Percentiles rank a stretch among this genome's conserved stretches.
Evolutionary conservation across 306 rosid species (phyloP).

Genomic region (Nissolia schottii): DNA sequence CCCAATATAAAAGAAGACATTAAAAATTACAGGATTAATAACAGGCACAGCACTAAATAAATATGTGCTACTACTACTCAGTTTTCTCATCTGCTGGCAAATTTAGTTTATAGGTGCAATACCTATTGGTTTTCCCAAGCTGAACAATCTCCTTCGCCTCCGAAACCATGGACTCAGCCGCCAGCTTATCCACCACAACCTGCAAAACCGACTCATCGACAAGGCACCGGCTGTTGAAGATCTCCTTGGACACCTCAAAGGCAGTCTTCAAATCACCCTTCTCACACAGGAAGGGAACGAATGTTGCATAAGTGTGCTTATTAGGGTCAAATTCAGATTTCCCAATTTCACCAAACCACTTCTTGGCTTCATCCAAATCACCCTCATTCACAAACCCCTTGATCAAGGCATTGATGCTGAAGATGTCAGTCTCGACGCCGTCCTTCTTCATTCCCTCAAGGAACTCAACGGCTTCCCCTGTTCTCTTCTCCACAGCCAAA

Average conservation of each 20-base stretch:
- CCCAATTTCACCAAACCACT: conserved; percentile 50
- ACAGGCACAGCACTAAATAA: not conserved
- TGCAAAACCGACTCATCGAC: conserved; percentile 47
- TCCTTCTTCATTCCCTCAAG: conserved; percentile 43
- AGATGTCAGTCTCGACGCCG: conserved; percentile 50
- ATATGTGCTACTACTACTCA: not conserved
- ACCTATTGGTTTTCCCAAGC: conserved; percentile 43
- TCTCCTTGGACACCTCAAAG: conserved; percentile 39
- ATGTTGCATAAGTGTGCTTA: conserved; percentile 37
- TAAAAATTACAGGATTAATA: conserved; percentile 17
- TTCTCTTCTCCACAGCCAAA: conserved; percentile 49
- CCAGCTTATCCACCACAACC: conserved; percentile 57
- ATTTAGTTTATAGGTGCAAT: conserved; percentile 42
- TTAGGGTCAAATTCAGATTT: conserved; percentile 37
- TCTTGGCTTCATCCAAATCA: conserved; percentile 53
- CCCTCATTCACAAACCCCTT: conserved; percentile 53
- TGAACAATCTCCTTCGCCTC: conserved; percentile 53
- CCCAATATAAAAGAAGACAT: not conserved
- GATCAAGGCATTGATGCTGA: conserved; percentile 61
- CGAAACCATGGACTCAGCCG: conserved; percentile 39
- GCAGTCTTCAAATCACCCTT: conserved; percentile 59
- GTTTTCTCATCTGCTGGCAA: conserved; percentile 28
- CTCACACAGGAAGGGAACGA: conserved; percentile 65
- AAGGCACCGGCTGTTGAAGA: conserved; percentile 33
- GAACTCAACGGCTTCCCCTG: conserved; percentile 44